Base-by-base conservation (phyloP, 768 basidiomycete species). In the Boletus reticuloceps region DNA sequence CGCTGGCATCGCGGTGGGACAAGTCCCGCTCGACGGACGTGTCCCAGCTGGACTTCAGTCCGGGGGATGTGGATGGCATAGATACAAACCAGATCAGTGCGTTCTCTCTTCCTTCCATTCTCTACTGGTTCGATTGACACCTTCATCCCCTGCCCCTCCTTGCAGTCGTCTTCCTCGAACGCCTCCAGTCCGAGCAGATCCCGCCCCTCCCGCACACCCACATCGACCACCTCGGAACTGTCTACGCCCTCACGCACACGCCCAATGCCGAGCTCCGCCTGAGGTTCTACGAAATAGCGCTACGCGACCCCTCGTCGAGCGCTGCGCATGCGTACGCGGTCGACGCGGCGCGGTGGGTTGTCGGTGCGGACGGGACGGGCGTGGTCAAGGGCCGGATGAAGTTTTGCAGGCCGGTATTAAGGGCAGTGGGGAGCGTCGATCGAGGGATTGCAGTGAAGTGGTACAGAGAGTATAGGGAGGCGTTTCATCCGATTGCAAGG, bases 401-500 rank as follows among this genome's bases (percentile, higher is more conserved):
- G 8, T 39, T 39, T 39, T 39, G 38, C n/a, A 17, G 38, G 38
- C 38, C 38, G 7, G 38, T 39, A 14, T n/a, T 39, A 9, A 17
- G 38, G 38, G 17, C 17, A 14, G 38, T 19, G n/a, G 38, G 12
- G 9, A 14, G 12, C 6, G 38, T 39, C 38, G 38, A 39, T 16
- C 38, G n/a, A n/a, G 62, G 64, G 36, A 69, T 89, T 29, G 87
- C 90, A 4, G 66, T 76, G 44, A 60, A 72, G 32, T 75, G 72
- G 31, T 92, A 83, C 68, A 64, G 62, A 37, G 72, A 64, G 39
- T 67, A 77, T 49, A 82, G 81, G 65, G 66, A 65, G 9, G 71
- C 71, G 10, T 92, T 91, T 76, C 89, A 91, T 69, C 89, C 90
- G 0, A 89, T 91, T 55, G 89, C 89, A 20, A 74, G 81, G 59